phyloP scores from a whole-genome alignment of 1,139 yeast species.

The Debaryomycetaceae sp. region DNA sequence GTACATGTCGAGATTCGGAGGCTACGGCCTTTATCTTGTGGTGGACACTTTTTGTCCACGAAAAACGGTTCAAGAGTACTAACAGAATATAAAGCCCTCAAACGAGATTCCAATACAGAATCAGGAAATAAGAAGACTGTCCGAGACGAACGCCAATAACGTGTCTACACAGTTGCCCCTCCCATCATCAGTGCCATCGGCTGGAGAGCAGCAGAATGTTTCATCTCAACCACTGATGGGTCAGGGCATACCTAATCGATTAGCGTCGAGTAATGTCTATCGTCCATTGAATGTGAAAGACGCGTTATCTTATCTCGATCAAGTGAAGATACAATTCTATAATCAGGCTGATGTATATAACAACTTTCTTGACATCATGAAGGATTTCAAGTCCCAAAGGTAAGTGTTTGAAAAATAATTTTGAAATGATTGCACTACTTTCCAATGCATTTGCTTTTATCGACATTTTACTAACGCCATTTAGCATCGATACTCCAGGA shows the following conservation, averaged over 20 bases:
- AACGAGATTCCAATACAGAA: constrained; percentile 14
- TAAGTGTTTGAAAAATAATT: constrained; percentile 24
- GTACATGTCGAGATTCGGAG: constrained; percentile 9
- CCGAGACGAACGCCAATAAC: constrained; percentile 18
- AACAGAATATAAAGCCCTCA: constrained; percentile 1
- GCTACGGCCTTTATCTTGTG: not conserved
- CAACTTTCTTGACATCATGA: constrained; percentile 95
- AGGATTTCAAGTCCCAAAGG: constrained; percentile 92
- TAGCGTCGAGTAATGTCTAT: constrained; percentile 51
- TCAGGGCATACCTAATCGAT: constrained; percentile 41
- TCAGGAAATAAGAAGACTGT: constrained; percentile 24
- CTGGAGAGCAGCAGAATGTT: constrained; percentile 7
- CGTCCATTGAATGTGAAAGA: constrained; percentile 94
- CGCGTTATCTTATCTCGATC: constrained; percentile 91
- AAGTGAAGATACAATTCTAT: constrained; percentile 89
- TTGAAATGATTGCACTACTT: not conserved
- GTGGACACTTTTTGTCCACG: not conserved
- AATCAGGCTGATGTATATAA: constrained; percentile 95
- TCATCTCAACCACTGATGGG: constrained; percentile 16
- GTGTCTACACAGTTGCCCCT: constrained; percentile 24
- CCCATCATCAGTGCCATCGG: constrained; percentile 16
- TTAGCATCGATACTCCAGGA: constrained; percentile 92
- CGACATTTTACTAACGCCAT: constrained; percentile 10
- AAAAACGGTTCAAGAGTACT: constrained; percentile 1
- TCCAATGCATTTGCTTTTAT: not conserved